Percentiles rank a stretch among this genome's conserved stretches.
Conservation (phyloP, 495 filamentous ascomycete genomes). For the Daldinia childiae region DNA sequence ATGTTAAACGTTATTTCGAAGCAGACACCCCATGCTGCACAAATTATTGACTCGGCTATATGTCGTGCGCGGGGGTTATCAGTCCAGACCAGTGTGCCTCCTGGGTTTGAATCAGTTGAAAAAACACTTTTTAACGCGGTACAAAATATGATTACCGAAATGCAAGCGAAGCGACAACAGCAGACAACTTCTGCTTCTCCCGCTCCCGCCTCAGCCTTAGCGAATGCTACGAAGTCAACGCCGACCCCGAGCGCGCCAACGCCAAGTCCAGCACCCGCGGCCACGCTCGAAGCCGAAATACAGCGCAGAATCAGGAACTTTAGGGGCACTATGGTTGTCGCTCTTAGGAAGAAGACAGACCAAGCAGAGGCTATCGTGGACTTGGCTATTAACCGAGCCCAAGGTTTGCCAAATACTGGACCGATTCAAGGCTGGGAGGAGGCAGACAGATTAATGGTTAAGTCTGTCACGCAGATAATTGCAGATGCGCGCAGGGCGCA, state of each 20-base stretch:
- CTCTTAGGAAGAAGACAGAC: conserved; percentile 46
- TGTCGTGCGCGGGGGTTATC: conserved; percentile 42
- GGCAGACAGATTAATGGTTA: conserved; percentile 47
- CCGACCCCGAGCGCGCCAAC: conserved; percentile 38
- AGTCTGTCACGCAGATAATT: conserved; percentile 46
- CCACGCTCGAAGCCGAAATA: conserved; percentile 43
- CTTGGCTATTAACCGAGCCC: conserved; percentile 46
- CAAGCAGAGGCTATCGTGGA: conserved; percentile 46
- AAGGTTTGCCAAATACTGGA: conserved; percentile 39
- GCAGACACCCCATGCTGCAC: conserved; percentile 39
- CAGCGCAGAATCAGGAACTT: conserved; percentile 44
- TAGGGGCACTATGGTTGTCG: conserved; percentile 42
- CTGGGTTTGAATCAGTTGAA: conserved; percentile 41
- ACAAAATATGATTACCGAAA: conserved; percentile 44
- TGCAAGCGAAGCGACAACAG: conserved; percentile 39
- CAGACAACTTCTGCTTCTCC: conserved; percentile 42
- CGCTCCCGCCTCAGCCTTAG: conserved; percentile 9
- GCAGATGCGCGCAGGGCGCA: conserved; percentile 44
- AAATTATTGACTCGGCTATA: conserved; percentile 44
- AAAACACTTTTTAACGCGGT: conserved; percentile 43
- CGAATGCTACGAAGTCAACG: conserved; percentile 22
- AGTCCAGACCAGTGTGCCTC: conserved; percentile 37
- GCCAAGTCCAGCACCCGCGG: conserved; percentile 38
- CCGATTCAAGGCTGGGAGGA: conserved; percentile 47
- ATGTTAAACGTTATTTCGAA: conserved; percentile 43